These are phyloP conservation scores for Fusarium sp. DNA, from an alignment of 2,329 filamentous ascomycete genomes.

Conservation along the genomic window DNA sequence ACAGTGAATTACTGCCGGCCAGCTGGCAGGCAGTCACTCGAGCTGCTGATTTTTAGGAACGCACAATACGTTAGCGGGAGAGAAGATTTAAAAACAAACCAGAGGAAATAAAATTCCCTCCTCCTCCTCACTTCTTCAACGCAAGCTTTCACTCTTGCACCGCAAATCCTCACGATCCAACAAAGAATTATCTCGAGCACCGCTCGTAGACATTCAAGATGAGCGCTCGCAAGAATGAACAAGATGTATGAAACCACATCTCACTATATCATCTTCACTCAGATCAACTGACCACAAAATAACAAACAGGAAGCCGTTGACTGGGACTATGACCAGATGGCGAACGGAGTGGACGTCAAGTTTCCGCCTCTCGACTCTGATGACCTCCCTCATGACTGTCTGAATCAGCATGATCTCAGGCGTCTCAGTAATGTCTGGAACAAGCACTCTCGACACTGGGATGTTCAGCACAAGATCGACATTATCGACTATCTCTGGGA, in stretches of 20 bases:
- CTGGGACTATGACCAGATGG: neutral
- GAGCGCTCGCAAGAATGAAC: neutral
- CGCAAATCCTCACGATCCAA: neutral
- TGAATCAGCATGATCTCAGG: neutral
- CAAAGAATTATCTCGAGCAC: neutral
- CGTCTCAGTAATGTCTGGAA: neutral
- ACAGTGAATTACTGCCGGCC: neutral
- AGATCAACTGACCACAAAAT: neutral
- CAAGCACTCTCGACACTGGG: neutral
- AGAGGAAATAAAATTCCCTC: neutral
- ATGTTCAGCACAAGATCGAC: neutral
- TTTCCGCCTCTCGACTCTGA: neutral
- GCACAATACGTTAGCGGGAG: neutral
- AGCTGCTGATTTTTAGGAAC: neutral
- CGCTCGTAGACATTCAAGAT: neutral
- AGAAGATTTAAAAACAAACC: neutral
- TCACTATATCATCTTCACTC: neutral
- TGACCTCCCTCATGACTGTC: neutral
- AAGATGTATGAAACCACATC: neutral
- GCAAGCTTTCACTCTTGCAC: neutral
- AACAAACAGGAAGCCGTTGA: neutral
- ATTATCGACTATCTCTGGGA: neutral
- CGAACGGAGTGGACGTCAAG: neutral
- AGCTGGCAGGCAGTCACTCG: neutral
- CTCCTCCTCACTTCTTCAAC: neutral